Conservation (phyloP, 345 rosid species). For the Citrus sinensis region DNA sequence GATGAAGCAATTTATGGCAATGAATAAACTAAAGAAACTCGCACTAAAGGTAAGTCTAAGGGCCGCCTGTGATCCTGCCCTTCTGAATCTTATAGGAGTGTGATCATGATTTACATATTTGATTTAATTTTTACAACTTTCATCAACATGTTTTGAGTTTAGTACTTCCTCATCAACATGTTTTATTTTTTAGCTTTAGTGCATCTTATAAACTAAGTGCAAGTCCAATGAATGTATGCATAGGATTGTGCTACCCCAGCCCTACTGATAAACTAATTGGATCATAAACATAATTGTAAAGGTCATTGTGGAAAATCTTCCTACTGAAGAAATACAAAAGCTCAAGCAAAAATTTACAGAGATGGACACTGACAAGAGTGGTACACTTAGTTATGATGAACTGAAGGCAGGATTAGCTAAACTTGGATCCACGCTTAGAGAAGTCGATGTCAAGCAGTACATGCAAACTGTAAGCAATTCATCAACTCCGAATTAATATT, state of each 20-base stretch:
- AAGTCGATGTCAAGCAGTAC: slow-evolving; percentile 69
- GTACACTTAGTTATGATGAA: slow-evolving; percentile 79
- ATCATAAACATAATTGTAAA: slow-evolving; percentile 16
- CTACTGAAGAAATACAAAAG: slow-evolving; percentile 77
- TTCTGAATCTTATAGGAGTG: not conserved
- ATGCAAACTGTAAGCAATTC: slow-evolving; percentile 77
- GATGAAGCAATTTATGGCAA: slow-evolving; percentile 92
- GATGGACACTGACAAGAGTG: slow-evolving; percentile 85
- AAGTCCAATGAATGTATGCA: not conserved
- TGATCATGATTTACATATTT: too few species aligned
- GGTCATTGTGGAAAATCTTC: slow-evolving; percentile 84
- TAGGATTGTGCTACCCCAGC: not conserved
- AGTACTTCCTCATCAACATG: not conserved
- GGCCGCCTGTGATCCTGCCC: not conserved
- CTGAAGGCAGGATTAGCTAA: slow-evolving; percentile 69
- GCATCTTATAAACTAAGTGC: not conserved
- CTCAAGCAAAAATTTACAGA: slow-evolving; percentile 71
- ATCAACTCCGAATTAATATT: not conserved
- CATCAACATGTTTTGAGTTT: not conserved
- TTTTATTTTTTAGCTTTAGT: not conserved
- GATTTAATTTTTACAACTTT: not conserved
- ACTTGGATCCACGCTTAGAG: slow-evolving; percentile 76
- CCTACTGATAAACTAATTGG: not conserved
- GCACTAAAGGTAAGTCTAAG: slow-evolving; percentile 61
- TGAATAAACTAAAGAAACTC: slow-evolving; percentile 93